Base-by-base conservation (phyloP, 169 alveolate genomes). In the Plasmodium gaboni region DNA sequence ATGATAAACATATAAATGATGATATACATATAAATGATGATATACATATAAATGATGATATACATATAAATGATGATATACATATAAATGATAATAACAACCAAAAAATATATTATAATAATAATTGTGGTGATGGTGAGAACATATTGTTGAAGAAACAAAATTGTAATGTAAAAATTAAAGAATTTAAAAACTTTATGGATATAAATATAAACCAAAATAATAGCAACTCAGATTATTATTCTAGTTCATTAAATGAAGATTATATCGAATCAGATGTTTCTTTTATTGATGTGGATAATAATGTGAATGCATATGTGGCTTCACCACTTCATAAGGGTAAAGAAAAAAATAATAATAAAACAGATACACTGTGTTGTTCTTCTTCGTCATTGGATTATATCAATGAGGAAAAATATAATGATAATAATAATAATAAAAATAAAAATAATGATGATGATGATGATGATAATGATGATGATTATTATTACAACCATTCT, bases 221-320 rank as follows among this genome's bases (percentile, higher is more conserved):
- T 13, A 4, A 55, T 19, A 46, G 57, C 63, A 68, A 68, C 48
- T n/a, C 70, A 1, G 80, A 63, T 53, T 53, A 55, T 51, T 80
- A 68, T 63, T 80, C 90, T 2, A 80, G 90, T 32, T 80, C 90
- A 17, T 67, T 44, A 68, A 68, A 80, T 32, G 55, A 67, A 28
- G 90, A 67, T 38, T 80, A 71, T 0, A 67, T 63, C 9, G 44
- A 53, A 15, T 80, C 90, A 0, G 90, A 80, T 12, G 67, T 80
- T 48, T 80, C 74, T 28, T 69, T 69, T 42, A 12, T 80, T 48
- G 28, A 38, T 67, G 90, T 12, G 57, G 69, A 57, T 68, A 55
- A 80, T 1, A 15, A 46, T 22, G 63, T 15, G 24, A 74, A 76
- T 4, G 71, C 13, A 13, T 13, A 32, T 32, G 9, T 32, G 44